A percentile compares a stretch with the other conserved stretches of the same genome.
phyloP scores from a whole-genome alignment of 441 rosid species.

The Pelargonium fulgidum region DNA sequence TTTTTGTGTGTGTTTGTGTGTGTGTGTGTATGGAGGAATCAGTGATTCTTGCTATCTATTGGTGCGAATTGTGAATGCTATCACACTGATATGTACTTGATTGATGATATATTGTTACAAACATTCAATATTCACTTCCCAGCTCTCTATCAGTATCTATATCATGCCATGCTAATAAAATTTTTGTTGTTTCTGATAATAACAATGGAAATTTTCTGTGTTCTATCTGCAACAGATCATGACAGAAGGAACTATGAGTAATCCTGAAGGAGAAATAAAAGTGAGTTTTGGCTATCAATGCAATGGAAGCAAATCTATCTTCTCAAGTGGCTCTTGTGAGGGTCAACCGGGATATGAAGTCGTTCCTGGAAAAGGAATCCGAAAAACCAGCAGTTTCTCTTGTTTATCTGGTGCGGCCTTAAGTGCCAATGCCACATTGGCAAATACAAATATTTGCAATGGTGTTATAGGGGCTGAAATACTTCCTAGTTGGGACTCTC shows the following conservation, averaged over 20 bases:
- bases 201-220: not conserved
- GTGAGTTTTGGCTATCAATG: slow-evolving; percentile 91
- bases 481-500: slow-evolving; percentile 79
- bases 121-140: too few species aligned
- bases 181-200: not conserved
- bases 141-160: not conserved
- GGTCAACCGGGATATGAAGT: slow-evolving; percentile 34
- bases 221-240: slow-evolving; percentile 37
- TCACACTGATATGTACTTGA: not conserved
- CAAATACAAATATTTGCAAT: slow-evolving; percentile 83
- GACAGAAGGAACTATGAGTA: slow-evolving; percentile 36
- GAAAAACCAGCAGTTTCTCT: slow-evolving; percentile 65
- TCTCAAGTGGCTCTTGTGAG: slow-evolving; percentile 20
- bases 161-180: not conserved
- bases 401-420: slow-evolving; percentile 89
- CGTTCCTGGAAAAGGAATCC: slow-evolving; percentile 35
- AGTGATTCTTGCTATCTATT: too few species aligned
- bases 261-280: slow-evolving; percentile 61
- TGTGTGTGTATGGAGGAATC: too few species aligned
- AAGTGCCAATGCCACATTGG: slow-evolving; percentile 90
- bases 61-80: too few species aligned
- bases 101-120: not conserved
- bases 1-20: too few species aligned
- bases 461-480: slow-evolving; percentile 82
- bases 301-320: slow-evolving; percentile 22